A percentile compares a stretch with the other conserved stretches of the same genome.
These are phyloP conservation scores for Trichomonas gallinae DNA, from an alignment of 208 protist genomes.

Conservation along the genomic window DNA sequence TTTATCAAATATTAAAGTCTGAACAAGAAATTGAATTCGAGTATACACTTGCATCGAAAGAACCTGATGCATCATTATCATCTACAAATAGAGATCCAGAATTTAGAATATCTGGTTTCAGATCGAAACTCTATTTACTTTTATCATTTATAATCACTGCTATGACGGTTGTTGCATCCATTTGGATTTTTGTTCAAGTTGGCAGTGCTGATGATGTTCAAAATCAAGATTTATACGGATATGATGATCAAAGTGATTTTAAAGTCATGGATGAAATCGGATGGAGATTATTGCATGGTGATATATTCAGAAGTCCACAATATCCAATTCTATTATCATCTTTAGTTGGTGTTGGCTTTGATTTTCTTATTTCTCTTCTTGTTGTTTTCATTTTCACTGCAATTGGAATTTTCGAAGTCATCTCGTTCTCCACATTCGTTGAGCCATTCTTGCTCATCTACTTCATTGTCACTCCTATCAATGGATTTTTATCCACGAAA, in stretches of 20 bases:
- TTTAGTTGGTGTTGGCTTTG: slow-evolving; percentile 15
- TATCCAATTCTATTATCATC: background rate
- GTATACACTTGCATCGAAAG: background rate
- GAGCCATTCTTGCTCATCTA: background rate
- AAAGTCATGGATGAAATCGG: background rate
- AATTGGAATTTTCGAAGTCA: background rate
- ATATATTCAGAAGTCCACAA: slow-evolving; percentile 25
- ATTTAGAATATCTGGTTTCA: background rate
- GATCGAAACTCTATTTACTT: background rate
- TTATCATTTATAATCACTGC: background rate
- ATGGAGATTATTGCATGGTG: slow-evolving; percentile 37
- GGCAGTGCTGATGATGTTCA: background rate
- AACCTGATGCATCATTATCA: background rate
- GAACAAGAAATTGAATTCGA: background rate
- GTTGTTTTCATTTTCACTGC: background rate
- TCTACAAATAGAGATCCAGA: background rate
- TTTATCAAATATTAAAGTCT: background rate
- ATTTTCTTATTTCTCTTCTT: background rate
- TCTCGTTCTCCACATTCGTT: background rate
- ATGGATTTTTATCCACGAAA: background rate
- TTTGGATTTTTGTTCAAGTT: background rate
- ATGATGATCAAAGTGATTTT: too few species aligned
- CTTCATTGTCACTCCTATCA: background rate
- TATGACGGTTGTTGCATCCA: background rate
- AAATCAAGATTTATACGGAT: too few species aligned